Percentiles rank a stretch among this genome's conserved stretches.
These are phyloP conservation scores for Tulasnella sp. DNA, from an alignment of 768 basidiomycete genomes.

Conservation along the genomic window DNA sequence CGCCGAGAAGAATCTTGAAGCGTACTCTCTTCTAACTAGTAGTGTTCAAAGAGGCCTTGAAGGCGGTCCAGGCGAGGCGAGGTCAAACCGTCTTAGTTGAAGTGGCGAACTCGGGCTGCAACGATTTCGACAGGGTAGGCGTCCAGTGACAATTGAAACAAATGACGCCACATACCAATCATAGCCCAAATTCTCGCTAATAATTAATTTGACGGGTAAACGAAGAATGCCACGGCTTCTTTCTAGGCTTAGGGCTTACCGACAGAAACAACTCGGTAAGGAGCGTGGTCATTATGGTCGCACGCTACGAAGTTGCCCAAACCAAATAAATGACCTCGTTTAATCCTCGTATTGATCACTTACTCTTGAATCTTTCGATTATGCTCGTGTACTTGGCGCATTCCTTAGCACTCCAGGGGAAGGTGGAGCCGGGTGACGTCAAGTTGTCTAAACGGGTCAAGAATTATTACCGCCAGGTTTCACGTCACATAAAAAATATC, in stretches of 20 bases:
- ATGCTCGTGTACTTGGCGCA: not conserved
- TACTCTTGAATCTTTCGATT: not conserved
- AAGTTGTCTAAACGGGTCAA: conserved; percentile 1
- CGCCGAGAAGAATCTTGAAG: not conserved
- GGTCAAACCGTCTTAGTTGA: conserved; percentile 5
- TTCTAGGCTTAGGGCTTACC: not conserved
- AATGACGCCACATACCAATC: not conserved
- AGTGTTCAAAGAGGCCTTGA: not conserved
- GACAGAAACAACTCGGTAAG: not conserved
- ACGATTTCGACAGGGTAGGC: not conserved
- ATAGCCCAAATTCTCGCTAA: conserved; percentile 5
- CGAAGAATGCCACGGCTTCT: not conserved
- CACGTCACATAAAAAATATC: too few species aligned
- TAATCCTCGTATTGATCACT: not conserved
- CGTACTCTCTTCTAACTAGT: not conserved
- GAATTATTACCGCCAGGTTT: too few species aligned
- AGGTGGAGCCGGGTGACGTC: conserved; percentile 8
- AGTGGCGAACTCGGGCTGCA: conserved; percentile 1
- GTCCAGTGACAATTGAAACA: not conserved
- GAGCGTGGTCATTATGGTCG: not conserved
- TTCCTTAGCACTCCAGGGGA: conserved; percentile 9
- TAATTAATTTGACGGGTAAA: not conserved
- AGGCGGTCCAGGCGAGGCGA: conserved; percentile 12
- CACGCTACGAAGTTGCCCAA: not conserved
- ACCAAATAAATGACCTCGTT: not conserved